Evolutionary conservation across 306 rosid species (phyloP), one percentile per base, ranked within the genome.

Genomic region (Quillaja saponaria): DNA sequence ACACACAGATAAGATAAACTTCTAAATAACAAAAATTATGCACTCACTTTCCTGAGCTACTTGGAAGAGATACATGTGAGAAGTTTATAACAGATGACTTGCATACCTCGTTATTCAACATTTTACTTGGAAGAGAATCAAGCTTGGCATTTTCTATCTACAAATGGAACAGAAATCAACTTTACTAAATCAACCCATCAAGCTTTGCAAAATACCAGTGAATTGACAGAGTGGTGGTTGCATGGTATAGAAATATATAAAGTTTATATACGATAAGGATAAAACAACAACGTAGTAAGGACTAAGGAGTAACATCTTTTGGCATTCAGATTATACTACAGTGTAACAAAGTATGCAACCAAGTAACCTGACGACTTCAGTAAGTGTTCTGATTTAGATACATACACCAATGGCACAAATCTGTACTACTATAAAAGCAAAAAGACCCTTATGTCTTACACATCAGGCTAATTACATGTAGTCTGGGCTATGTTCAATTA

Each of bases 21-120:
- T n/a, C n/a, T n/a, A n/a, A n/a, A n/a, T n/a, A n/a, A n/a, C n/a
- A n/a, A n/a, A n/a, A n/a, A n/a, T n/a, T n/a, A n/a, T n/a, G n/a
- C n/a, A n/a, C n/a, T n/a, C n/a, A n/a, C n/a, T n/a, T n/a, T n/a
- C n/a, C n/a, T n/a, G n/a, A n/a, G n/a, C n/a, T n/a, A n/a, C n/a
- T n/a, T n/a, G n/a, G n/a, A n/a, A n/a, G n/a, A n/a, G n/a, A n/a
- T n/a, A n/a, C n/a, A n/a, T n/a, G n/a, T n/a, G n/a, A n/a, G n/a
- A n/a, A n/a, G n/a, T n/a, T n/a, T n/a, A n/a, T n/a, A n/a, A n/a
- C n/a, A n/a, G n/a, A n/a, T n/a, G n/a, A n/a, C n/a, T n/a, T 33
- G 41, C 67, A 55, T 63, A 85, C 96, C 87, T 72, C 86, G 34
- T 76, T 65, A 61, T 75, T 79, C 64, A 57, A 69, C 57, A 81